Percentiles rank a stretch among this genome's conserved stretches.
Conservation (phyloP, 768 basidiomycete genomes). For the Lactifluus piperatus region DNA sequence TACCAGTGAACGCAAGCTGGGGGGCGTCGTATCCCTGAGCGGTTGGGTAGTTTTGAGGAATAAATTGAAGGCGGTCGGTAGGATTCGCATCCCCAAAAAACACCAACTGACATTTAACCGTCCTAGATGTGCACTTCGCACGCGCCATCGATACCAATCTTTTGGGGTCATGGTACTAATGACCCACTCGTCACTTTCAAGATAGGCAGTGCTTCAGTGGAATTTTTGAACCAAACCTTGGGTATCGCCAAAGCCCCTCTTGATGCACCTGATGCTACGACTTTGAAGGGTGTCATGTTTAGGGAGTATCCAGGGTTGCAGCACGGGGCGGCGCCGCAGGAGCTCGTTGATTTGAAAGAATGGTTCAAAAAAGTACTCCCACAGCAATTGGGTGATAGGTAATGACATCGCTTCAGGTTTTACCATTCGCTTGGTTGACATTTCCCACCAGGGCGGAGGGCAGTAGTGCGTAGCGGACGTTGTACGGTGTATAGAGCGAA, state of each 20-base stretch:
- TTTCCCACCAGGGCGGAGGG: not conserved
- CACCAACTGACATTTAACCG: not conserved
- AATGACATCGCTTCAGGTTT: not conserved
- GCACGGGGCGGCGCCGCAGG: constrained; percentile 56
- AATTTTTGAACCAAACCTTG: constrained; percentile 45
- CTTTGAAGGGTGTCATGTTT: constrained; percentile 53
- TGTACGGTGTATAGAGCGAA: not conserved
- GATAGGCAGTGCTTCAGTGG: constrained; percentile 45
- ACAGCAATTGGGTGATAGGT: not conserved
- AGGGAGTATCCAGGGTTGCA: constrained; percentile 57
- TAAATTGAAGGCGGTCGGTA: constrained; percentile 56
- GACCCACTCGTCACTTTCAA: constrained; percentile 65
- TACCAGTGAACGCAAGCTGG: constrained; percentile 56
- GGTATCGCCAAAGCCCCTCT: constrained; percentile 33
- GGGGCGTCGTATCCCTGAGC: constrained; percentile 63
- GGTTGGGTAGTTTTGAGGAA: constrained; percentile 67
- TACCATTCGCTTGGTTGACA: not conserved
- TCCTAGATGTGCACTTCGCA: constrained; percentile 51
- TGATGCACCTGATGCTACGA: constrained; percentile 30
- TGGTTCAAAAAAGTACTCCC: constrained; percentile 62
- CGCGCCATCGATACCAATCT: constrained; percentile 59
- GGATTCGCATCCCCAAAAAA: not conserved
- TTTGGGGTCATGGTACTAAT: constrained; percentile 76
- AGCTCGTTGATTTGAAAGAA: constrained; percentile 57
- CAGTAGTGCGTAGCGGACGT: not conserved